Evolutionary conservation across 208 protist genomes (phyloP), one percentile per base, ranked within the genome.

Genomic region (Leishmania guyanensis): DNA sequence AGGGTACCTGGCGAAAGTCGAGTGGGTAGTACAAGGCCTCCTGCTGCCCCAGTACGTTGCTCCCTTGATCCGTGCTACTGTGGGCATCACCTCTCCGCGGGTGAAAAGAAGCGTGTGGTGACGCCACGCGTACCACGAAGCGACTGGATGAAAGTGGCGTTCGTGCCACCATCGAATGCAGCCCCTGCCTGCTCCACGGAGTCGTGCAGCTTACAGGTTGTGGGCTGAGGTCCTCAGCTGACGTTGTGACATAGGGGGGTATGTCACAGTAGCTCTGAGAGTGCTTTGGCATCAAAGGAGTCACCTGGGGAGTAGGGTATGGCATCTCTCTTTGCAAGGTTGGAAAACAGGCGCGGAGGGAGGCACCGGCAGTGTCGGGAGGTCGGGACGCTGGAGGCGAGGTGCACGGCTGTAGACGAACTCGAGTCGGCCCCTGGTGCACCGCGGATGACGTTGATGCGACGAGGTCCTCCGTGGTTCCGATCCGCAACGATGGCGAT

Each of bases 321-420:
- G 46, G 8, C 6, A 29, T 29, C n/a, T 48, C 39, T 36, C 43
- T 36, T 22, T 53, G 69, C 39, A 16, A 12, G n/a, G 20, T 29
- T 1, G 26, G 46, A 29, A 53, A 54, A 20, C 46, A 73, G 14
- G 8, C 26, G 12, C 26, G 36, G 4, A 22, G n/a, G 1, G 10
- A 33, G 22, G 46, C 8, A 12, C n/a, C 69, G 29, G 29, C 22
- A 16, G 51, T n/a, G 5, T n/a, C n/a, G 29, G 72, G 51, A 14
- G 72, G 72, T n/a, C 51, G 72, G 51, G 46, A 62, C 9, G 53
- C 72, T 46, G 72, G 51, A 43, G 72, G 72, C n/a, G 72, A 76
- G 22, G n/a, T n/a, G 33, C 72, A 62, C n/a, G 29, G 72, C 16
- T 16, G 72, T 36, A 76, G 72, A 33, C 72, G 53, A 33, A 76